Conservation (phyloP, 306 rosid species). For the Castanea mollissima region DNA sequence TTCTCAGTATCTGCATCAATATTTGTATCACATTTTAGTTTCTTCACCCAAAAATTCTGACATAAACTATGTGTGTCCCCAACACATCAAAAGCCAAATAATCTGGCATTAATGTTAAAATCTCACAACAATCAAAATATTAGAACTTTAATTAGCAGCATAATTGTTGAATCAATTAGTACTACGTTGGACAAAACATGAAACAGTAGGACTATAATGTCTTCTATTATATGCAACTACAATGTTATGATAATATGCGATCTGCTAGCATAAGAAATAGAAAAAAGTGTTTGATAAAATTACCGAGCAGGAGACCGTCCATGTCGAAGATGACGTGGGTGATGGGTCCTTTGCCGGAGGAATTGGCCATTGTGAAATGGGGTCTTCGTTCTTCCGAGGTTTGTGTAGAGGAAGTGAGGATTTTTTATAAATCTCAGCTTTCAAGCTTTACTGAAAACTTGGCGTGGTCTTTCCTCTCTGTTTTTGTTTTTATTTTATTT, state of each 20-base stretch:
- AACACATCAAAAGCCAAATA: neutral
- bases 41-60: neutral
- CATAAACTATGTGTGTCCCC: neutral
- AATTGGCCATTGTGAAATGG: constrained; percentile 46
- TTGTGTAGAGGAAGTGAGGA: neutral
- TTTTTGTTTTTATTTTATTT: too few species aligned
- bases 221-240: too few species aligned
- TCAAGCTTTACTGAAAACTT: too few species aligned
- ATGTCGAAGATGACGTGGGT: constrained; percentile 79
- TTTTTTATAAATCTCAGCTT: too few species aligned
- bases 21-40: constrained; percentile 12
- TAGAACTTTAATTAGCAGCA: neutral
- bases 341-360: constrained; percentile 41
- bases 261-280: neutral
- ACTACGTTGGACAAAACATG: neutral
- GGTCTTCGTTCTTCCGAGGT: neutral
- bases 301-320: constrained; percentile 98
- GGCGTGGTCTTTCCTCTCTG: too few species aligned
- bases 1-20: constrained; percentile 73
- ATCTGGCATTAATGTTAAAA: neutral
- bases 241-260: too few species aligned
- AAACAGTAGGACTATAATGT: too few species aligned
- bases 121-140: neutral
- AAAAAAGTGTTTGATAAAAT: constrained; percentile 6
- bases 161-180: neutral